A percentile compares a stretch with the other conserved stretches of the same genome.
Conservation (phyloP, 2,329 filamentous ascomycete species). For the Colletotrichum aenigma region DNA sequence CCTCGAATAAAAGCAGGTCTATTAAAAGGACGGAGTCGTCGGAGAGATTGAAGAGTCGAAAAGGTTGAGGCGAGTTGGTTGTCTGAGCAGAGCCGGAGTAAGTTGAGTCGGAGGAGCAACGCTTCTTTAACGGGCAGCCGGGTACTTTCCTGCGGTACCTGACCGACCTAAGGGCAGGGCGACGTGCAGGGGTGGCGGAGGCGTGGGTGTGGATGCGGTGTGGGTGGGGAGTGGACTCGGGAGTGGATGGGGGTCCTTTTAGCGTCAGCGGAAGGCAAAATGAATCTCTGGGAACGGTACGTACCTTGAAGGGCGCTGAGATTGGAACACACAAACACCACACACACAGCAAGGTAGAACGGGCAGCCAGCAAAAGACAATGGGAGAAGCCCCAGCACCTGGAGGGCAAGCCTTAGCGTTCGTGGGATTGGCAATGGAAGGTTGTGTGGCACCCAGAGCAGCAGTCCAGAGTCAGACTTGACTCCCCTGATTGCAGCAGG, state of each 20-base stretch:
- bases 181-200: slow-evolving; percentile 7
- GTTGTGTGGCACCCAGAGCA: neutral
- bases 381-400: neutral
- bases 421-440: neutral
- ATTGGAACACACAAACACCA: neutral
- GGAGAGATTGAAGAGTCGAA: neutral
- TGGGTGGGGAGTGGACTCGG: neutral
- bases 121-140: slow-evolving; percentile 17
- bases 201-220: slow-evolving; percentile 1
- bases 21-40: neutral
- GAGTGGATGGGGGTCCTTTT: neutral
- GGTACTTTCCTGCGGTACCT: slow-evolving; percentile 11
- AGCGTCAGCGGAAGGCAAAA: neutral
- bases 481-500: slow-evolving; percentile 13
- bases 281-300: neutral
- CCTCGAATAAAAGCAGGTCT: neutral
- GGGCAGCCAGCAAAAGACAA: neutral
- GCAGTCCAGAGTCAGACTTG: neutral
- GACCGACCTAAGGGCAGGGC: neutral
- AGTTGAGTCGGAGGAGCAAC: slow-evolving; percentile 13
- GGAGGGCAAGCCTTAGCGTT: neutral
- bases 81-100: neutral
- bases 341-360: neutral
- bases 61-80: neutral
- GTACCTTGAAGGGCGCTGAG: neutral